phyloP scores from a whole-genome alignment of 2,329 filamentous ascomycete species.

The Cercospora sp. region DNA sequence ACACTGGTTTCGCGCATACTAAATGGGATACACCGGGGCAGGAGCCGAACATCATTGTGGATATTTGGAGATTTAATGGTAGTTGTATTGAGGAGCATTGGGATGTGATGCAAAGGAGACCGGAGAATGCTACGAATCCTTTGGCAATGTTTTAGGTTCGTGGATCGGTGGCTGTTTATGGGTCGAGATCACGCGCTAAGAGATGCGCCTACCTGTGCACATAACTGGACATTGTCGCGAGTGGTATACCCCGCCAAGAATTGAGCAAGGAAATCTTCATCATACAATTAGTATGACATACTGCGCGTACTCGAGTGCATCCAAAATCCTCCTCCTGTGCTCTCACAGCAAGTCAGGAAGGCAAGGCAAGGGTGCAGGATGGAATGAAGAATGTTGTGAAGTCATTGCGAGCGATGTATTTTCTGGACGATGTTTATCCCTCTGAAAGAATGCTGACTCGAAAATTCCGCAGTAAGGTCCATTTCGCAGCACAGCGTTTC shows the following conservation, averaged over 20 bases:
- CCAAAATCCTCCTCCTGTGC: background rate
- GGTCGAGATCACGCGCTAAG: background rate
- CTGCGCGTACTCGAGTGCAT: background rate
- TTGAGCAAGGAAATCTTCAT: background rate
- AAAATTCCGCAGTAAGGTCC: too few relatives aligned
- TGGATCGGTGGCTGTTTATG: background rate
- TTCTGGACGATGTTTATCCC: background rate
- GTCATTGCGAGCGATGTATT: background rate
- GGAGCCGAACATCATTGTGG: background rate
- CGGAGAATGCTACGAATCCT: constrained; percentile 22
- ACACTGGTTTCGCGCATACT: background rate
- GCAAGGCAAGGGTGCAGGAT: too few relatives aligned
- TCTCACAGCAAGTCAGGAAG: too few relatives aligned
- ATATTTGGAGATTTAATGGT: constrained; percentile 1
- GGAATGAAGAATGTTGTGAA: background rate
- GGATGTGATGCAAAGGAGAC: constrained; percentile 4
- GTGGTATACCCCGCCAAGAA: background rate
- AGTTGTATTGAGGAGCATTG: constrained; percentile 9
- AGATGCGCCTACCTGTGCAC: background rate
- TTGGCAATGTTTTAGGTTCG: constrained; percentile 10
- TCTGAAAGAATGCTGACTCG: too few relatives aligned
- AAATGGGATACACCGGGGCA: background rate
- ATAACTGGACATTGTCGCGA: background rate
- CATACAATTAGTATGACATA: background rate
- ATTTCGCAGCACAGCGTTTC: background rate